Percentiles rank a stretch among this genome's conserved stretches.
Evolutionary conservation across 2,329 filamentous ascomycete species (phyloP).

Genomic region (Sporothrix humicola): DNA sequence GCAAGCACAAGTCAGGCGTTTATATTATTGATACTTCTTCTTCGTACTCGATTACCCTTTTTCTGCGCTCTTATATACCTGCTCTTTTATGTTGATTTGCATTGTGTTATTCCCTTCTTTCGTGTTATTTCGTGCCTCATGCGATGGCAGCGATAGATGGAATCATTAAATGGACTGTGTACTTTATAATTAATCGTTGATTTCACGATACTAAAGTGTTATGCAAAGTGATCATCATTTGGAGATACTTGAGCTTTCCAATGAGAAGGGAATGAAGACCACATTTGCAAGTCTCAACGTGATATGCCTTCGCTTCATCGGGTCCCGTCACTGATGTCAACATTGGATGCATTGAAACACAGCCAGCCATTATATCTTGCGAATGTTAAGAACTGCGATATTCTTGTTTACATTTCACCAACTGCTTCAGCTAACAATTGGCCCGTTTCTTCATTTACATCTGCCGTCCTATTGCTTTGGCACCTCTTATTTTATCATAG

Average conservation of each 20-base stretch:
- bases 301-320: no score
- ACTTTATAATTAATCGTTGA: background rate
- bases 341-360: no score
- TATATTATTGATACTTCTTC: background rate
- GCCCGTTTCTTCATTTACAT: background rate
- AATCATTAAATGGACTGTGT: background rate
- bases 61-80: background rate
- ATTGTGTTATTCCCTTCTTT: background rate
- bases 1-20: conserved; percentile 20
- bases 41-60: background rate
- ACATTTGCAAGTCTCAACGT: no score
- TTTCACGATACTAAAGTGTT: background rate
- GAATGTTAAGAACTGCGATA: background rate
- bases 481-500: background rate
- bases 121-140: background rate
- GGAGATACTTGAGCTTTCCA: background rate
- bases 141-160: background rate
- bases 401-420: background rate
- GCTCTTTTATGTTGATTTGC: background rate
- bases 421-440: background rate
- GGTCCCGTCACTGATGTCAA: no score
- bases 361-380: no score
- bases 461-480: background rate
- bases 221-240: background rate
- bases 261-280: background rate